Conservation (phyloP, 2,329 filamentous ascomycete genomes). For the Pseudogymnoascus destructans region DNA sequence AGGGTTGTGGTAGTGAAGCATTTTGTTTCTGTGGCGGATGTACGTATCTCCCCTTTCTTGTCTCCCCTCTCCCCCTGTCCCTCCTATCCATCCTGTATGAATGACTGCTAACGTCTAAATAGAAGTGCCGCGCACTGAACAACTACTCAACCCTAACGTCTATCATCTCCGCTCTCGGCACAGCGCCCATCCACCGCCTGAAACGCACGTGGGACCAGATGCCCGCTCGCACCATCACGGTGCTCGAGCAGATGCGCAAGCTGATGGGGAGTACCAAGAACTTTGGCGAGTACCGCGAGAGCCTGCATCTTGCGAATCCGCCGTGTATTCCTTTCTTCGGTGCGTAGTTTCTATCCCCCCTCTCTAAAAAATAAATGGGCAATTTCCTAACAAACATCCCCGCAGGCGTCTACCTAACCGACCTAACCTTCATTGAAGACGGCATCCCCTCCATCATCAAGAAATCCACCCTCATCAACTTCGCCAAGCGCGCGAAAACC, state of each 20-base stretch:
- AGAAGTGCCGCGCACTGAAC: constrained; percentile 90
- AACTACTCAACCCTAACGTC: constrained; percentile 97
- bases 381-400: not conserved
- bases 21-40: constrained; percentile 91
- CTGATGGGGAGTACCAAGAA: constrained; percentile 98
- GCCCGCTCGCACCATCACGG: constrained; percentile 65
- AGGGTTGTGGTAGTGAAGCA: constrained; percentile 96
- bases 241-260: constrained; percentile 80
- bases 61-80: not conserved
- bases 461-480: constrained; percentile 94
- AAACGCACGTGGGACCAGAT: constrained; percentile 92
- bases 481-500: constrained; percentile 94
- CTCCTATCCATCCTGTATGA: constrained; percentile 13
- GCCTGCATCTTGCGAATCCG: constrained; percentile 81
- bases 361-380: no score
- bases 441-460: constrained; percentile 94
- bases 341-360: constrained; percentile 24
- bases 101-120: constrained; percentile 19
- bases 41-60: constrained; percentile 36
- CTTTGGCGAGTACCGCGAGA: constrained; percentile 91
- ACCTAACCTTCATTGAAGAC: constrained; percentile 96
- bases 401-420: constrained; percentile 84
- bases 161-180: constrained; percentile 90
- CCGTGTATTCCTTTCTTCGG: constrained; percentile 98
- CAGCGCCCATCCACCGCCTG: constrained; percentile 85